phyloP scores from a whole-genome alignment of 345 rosid species.

The Gynandropsis gynandra region DNA sequence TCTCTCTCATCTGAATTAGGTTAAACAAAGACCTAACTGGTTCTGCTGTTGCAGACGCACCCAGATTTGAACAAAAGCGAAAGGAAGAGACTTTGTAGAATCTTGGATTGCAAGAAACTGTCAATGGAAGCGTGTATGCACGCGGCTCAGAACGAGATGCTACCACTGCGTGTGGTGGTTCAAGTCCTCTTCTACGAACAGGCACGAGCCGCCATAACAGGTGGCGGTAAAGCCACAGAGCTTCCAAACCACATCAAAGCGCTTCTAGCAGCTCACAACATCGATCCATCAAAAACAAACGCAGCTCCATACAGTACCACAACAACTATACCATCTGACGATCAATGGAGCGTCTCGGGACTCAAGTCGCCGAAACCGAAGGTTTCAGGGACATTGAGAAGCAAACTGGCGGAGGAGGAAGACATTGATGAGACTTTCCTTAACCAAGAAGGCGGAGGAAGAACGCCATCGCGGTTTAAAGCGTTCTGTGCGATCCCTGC shows the following conservation, averaged over 20 bases:
- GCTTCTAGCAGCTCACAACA: constrained; percentile 58
- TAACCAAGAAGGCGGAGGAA: constrained; percentile 52
- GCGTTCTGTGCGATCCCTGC: constrained; percentile 75
- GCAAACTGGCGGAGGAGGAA: constrained; percentile 81
- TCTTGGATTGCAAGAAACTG: constrained; percentile 87
- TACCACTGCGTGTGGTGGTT: constrained; percentile 85
- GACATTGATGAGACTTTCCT: constrained; percentile 49
- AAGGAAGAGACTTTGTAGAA: constrained; percentile 71
- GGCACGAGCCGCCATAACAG: constrained; percentile 59
- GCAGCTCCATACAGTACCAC: constrained; percentile 58
- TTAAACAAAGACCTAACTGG: no score
- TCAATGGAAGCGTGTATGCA: constrained; percentile 98
- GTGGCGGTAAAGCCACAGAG: constrained; percentile 59
- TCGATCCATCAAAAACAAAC: constrained; percentile 61
- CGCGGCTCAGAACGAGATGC: constrained; percentile 87
- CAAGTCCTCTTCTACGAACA: constrained; percentile 97
- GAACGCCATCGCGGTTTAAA: constrained; percentile 54
- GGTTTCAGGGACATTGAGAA: constrained; percentile 56
- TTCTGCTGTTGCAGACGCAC: constrained; percentile 49
- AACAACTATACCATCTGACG: constrained; percentile 56
- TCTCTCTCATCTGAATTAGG: background rate
- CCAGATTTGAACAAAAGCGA: constrained; percentile 73
- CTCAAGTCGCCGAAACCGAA: constrained; percentile 65
- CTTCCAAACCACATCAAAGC: constrained; percentile 87
- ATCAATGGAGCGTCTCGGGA: constrained; percentile 93